Evolutionary conservation across 306 rosid genomes (phyloP).

Genomic region (Dicorynia guianensis): DNA sequence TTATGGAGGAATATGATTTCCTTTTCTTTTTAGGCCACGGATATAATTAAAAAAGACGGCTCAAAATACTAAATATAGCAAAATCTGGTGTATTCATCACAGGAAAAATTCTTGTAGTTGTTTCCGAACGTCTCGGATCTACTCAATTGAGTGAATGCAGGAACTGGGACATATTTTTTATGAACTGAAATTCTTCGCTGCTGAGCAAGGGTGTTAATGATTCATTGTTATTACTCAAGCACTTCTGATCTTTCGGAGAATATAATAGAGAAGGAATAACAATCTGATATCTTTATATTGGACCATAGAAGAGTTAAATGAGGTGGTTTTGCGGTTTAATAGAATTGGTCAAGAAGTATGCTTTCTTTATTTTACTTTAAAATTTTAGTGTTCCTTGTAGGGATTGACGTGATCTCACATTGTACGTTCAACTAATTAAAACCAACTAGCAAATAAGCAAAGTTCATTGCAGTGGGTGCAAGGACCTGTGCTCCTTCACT

Average conservation of each 20-base stretch:
- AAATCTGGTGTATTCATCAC: background rate
- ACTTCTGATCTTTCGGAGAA: conserved; percentile 4
- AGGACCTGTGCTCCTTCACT: no score
- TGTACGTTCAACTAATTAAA: background rate
- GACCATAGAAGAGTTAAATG: background rate
- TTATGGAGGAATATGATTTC: conserved; percentile 23
- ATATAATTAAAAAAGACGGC: conserved; percentile 9
- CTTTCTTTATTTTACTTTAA: conserved; percentile 3
- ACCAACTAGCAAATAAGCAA: no score
- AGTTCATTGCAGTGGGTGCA: no score
- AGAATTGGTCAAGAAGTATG: background rate
- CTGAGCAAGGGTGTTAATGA: background rate
- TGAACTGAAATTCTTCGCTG: conserved; percentile 3
- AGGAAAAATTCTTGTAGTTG: conserved; percentile 6
- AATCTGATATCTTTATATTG: background rate
- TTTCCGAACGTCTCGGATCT: conserved; percentile 41
- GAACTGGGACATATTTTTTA: background rate
- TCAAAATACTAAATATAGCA: conserved; percentile 10
- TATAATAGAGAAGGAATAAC: background rate
- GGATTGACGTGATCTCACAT: background rate
- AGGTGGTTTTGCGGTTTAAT: background rate
- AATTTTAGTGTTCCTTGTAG: background rate
- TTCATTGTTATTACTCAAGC: background rate
- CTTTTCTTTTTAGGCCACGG: conserved; percentile 13
- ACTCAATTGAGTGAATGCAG: conserved; percentile 5